These are phyloP conservation scores for Medicago arabica DNA, from an alignment of 306 rosid species.

Conservation along the genomic window DNA sequence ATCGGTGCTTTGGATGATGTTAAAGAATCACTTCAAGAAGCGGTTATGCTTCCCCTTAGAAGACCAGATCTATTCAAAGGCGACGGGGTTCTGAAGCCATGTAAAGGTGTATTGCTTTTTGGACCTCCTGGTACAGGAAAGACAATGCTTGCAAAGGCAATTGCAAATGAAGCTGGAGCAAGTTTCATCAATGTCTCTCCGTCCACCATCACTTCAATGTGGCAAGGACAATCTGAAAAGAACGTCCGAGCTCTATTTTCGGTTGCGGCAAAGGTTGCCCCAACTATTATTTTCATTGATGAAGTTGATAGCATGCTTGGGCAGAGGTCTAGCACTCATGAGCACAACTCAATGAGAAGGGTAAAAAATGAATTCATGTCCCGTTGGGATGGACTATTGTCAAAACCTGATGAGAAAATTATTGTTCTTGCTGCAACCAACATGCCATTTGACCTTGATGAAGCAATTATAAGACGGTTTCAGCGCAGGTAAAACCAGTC, in stretches of 20 bases:
- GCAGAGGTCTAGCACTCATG: constrained; percentile 67
- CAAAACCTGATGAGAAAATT: constrained; percentile 66
- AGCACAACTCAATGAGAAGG: constrained; percentile 77
- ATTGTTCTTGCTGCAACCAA: constrained; percentile 89
- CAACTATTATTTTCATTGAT: constrained; percentile 79
- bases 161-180: constrained; percentile 85
- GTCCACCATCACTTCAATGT: constrained; percentile 81
- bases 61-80: constrained; percentile 78
- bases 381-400: constrained; percentile 84
- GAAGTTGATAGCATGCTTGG: constrained; percentile 95
- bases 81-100: constrained; percentile 80
- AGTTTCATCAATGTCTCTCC: constrained; percentile 81
- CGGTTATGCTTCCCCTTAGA: constrained; percentile 86
- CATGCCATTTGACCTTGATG: constrained; percentile 92
- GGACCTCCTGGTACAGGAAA: constrained; percentile 96
- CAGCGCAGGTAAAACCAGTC: constrained; percentile 64
- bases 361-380: constrained; percentile 87
- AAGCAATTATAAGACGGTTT: constrained; percentile 83
- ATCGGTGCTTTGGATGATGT: constrained; percentile 78
- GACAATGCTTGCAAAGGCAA: constrained; percentile 89
- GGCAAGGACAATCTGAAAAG: constrained; percentile 85
- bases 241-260: constrained; percentile 80
- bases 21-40: constrained; percentile 81
- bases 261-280: constrained; percentile 83
- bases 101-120: constrained; percentile 80